Evolutionary conservation across 2,329 filamentous ascomycete genomes (phyloP).

Genomic region (Sporothrix brasiliensis): DNA sequence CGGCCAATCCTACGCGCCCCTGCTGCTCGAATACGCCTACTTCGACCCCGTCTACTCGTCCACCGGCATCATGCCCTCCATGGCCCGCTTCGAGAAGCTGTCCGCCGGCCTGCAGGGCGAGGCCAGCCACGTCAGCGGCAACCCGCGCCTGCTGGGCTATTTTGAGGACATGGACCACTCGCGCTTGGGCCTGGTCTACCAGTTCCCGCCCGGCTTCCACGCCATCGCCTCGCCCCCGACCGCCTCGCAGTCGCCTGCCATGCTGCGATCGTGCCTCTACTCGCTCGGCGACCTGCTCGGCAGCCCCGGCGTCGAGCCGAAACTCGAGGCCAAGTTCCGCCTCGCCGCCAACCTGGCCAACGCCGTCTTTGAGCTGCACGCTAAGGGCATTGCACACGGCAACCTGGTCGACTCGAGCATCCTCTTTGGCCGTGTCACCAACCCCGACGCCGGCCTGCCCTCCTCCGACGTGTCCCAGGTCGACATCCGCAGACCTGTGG

Average conservation of each 20-base stretch:
- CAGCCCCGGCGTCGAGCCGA: conserved; percentile 60
- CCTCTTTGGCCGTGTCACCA: conserved; percentile 60
- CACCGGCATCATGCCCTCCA: conserved; percentile 65
- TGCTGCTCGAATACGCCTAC: conserved; percentile 72
- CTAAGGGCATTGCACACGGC: conserved; percentile 69
- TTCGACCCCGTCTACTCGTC: conserved; percentile 65
- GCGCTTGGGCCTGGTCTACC: conserved; percentile 73
- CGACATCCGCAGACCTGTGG: conserved; percentile 68
- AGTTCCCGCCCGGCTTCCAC: conserved; percentile 68
- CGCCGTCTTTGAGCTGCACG: conserved; percentile 73
- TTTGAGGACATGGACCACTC: conserved; percentile 74
- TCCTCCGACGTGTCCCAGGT: conserved; percentile 47
- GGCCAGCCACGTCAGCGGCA: conserved; percentile 53
- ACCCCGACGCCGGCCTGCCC: conserved; percentile 41
- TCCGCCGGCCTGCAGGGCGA: conserved; percentile 61
- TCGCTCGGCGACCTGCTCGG: conserved; percentile 59
- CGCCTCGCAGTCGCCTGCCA: conserved; percentile 49
- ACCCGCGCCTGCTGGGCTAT: conserved; percentile 66
- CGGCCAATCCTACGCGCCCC: conserved; percentile 54
- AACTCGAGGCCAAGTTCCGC: conserved; percentile 74
- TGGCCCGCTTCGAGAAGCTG: conserved; percentile 66
- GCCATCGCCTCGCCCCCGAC: conserved; percentile 47
- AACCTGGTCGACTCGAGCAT: conserved; percentile 69
- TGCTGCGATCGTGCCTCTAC: conserved; percentile 55
- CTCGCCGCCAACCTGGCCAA: conserved; percentile 72